Base-by-base conservation (phyloP, 2,329 filamentous ascomycete genomes). In the Fusarium praegraminearum region DNA sequence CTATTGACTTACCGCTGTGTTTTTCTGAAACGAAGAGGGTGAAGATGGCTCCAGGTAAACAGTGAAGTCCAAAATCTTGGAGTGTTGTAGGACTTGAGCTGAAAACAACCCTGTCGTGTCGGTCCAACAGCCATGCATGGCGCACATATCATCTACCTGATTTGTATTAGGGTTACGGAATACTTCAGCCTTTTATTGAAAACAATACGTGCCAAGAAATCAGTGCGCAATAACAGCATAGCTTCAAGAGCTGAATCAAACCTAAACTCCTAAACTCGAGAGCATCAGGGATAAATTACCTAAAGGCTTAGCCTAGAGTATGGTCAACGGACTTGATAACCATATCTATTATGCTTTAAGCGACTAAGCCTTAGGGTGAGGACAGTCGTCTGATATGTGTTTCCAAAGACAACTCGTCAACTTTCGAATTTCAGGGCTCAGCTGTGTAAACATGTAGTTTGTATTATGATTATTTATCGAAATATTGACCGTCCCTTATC, bases 51-150 rank as follows among this genome's bases (percentile, higher is more conserved):
- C 36, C 2, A 18, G 10, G 18, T 18, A 2, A 22, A 30, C 30
- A 30, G 45, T 49, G 13, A 33, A 35, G 15, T 40, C 12, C n/a
- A 1, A 7, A 20, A 12, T 20, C n/a, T 12, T 22, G 24, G 18
- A 28, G 51, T 53, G 36, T 28, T 38, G 15, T 41, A 20, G 28
- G 15, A 44, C 20, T 46, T 32, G 45, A 62, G 50, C 28, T 53
- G 50, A 53, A 52, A 62, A 59, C 22, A 44, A 40, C 38, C 45
- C 28, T 57, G 57, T 45, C 20, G 11, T 57, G n/a, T 18, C 7
- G 30, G 16, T 26, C 33, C 28, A 53, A 46, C 18, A 18, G 32
- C 16, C 55, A 62, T 60, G 40, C 38, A 30, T 24, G 40, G 20
- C n/a, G 12, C 16, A 40, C 38, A 35, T 28, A 13, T 20, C 40